These are phyloP conservation scores for Mycena kentingensis DNA, from an alignment of 768 basidiomycete species.

Conservation along the genomic window DNA sequence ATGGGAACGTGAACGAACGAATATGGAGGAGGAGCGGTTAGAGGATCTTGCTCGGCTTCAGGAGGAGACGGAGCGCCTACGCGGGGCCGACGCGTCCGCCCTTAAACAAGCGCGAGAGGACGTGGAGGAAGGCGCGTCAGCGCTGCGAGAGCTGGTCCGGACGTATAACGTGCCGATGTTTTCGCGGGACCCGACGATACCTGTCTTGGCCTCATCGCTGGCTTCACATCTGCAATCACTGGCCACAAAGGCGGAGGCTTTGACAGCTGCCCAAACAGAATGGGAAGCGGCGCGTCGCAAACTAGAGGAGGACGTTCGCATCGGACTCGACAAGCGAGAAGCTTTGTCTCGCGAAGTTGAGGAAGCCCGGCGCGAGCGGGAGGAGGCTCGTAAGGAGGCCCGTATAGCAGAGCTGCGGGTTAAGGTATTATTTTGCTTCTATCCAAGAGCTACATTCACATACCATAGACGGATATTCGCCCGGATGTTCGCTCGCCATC, in stretches of 20 bases:
- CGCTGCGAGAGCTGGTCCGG: constrained; percentile 54
- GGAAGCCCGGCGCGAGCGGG: constrained; percentile 51
- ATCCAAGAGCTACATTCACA: not conserved
- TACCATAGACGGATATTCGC: constrained; percentile 21
- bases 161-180: constrained; percentile 58
- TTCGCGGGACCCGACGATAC: constrained; percentile 51
- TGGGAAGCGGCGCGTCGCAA: constrained; percentile 48
- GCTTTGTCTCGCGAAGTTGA: constrained; percentile 54
- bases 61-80: constrained; percentile 49
- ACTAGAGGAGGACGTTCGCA: constrained; percentile 52
- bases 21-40: constrained; percentile 51
- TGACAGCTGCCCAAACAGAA: constrained; percentile 46
- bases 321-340: constrained; percentile 49
- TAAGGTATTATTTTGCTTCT: constrained; percentile 32
- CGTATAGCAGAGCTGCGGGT: constrained; percentile 40
- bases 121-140: constrained; percentile 50
- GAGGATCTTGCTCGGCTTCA: constrained; percentile 48
- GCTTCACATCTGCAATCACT: constrained; percentile 54
- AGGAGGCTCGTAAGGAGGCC: constrained; percentile 47
- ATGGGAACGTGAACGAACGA: constrained; percentile 53
- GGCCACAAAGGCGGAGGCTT: constrained; percentile 44
- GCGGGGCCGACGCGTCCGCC: constrained; percentile 41
- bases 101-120: constrained; percentile 45
- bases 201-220: constrained; percentile 50
- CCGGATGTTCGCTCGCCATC: constrained; percentile 15